Evolutionary conservation across 2,329 filamentous ascomycete species (phyloP), one percentile per base, ranked within the genome.

Genomic region (Colletotrichum zoysiae): DNA sequence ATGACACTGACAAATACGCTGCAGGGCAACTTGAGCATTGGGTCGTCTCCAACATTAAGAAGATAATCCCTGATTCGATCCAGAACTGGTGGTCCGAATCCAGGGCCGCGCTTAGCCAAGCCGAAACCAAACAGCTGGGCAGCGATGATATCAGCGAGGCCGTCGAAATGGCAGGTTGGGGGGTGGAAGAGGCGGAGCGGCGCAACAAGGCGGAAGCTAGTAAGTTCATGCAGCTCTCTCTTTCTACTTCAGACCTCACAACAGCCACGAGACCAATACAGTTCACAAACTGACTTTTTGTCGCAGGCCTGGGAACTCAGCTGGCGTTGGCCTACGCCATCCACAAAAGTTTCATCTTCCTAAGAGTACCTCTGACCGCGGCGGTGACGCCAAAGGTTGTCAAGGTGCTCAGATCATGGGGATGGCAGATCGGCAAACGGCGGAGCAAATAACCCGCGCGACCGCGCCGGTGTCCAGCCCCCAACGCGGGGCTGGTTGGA

Each of bases 291-390:
- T 55, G 33, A 44, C 67, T 65, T 71, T 20, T 11, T 23, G 26
- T 48, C 48, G 50, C 74, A 91, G 89, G 89, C 76, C 81, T 92
- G 44, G 89, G 86, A 63, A 98, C 96, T 11, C 95, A 98, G 79
- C 85, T 99, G 40, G 95, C 94, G 20, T 88, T 99, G 60, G 96
- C 96, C 16, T 99, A 99, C 79, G 95, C 95, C 38, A 94, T 99
- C 70, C 96, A 99, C 86, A 99, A 99, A 84, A 97, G 93, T 76
- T 94, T 98, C 81, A 98, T 99, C 78, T 97, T 99, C 82, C 82
- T 98, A 75, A 90, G 96, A n/a, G 94, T 99, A 12, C 96, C 96
- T 11, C 84, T 98, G 74, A 96, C 96, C 1, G 95, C 94, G 16
- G 95, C 95, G 3, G 87, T 98, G 44, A 95, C 94, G 11, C 96